Evolutionary conservation across 768 basidiomycete species (phyloP), one percentile per base, ranked within the genome.

Genomic region (Lactarius trivialis): DNA sequence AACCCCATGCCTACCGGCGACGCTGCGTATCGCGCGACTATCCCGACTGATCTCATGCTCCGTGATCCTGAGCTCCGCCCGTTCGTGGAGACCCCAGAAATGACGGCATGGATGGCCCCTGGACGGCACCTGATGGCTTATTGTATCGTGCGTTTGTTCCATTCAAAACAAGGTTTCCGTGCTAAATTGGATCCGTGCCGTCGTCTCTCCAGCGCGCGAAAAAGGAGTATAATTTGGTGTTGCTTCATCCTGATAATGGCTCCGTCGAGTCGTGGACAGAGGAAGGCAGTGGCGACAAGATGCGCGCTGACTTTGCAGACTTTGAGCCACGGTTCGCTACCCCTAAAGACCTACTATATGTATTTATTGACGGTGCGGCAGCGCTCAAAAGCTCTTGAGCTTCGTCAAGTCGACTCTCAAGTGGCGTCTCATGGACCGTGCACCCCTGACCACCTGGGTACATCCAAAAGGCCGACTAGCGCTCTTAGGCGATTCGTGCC

Each of bases 71-170:
- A 82, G 7, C 74, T 88, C 30, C 75, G 71, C 60, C 60, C 69
- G 1, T 73, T 88, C 14, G 76, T 85, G 0, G 82, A 86, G 15
- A 70, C 67, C 1, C 74, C 79, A 0, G 79, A 82, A 59, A 79
- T 82, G 76, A 81, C 79, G 0, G 77, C 75, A 0, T 87, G 86
- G 86, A 80, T 86, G 76, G 85, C 80, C 1, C 82, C 84, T 0
- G 58, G 73, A 2, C 60, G 76, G 6, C 80, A 81, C 60, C 65
- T 81, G 50, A 78, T 81, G 76, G 70, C 73, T 1, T 80, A 79
- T 53, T 73, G 69, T 34, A 78, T 82, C 21, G 79, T 78, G 64
- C 64, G 77, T 71, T 55, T 17, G 43, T 7, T 17, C 33, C 24
- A 19, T 39, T 36, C 7, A 0, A 28, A 28, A 51, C 15, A 30